Evolutionary conservation across 2,329 filamentous ascomycete genomes (phyloP).

Genomic region (Cercospora zeina): DNA sequence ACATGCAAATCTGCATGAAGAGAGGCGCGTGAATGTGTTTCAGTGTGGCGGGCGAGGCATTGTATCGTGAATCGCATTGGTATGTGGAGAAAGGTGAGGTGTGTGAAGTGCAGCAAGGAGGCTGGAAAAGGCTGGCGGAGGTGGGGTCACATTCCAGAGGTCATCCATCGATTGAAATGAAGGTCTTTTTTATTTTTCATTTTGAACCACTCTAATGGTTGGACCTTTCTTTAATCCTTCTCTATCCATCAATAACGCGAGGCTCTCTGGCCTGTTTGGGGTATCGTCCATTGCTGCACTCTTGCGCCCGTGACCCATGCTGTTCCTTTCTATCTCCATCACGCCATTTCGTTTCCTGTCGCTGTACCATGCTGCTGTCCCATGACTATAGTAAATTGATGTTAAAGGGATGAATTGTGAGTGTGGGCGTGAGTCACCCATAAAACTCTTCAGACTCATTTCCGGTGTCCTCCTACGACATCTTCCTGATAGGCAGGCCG

Average conservation of each 20-base stretch:
- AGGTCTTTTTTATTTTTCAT: neutral
- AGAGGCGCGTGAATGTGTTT: neutral
- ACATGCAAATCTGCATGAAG: neutral
- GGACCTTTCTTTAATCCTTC: neutral
- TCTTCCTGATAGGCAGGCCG: slow-evolving; percentile 34
- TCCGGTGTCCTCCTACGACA: slow-evolving; percentile 24
- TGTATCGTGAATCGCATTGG: neutral
- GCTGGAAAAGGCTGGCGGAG: neutral
- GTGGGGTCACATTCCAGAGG: neutral
- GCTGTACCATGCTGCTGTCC: neutral
- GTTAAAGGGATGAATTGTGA: slow-evolving; percentile 14
- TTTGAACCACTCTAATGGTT: neutral
- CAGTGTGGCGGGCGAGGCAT: neutral
- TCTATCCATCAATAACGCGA: slow-evolving; percentile 16
- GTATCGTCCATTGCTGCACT: slow-evolving; percentile 9
- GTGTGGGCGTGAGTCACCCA: neutral
- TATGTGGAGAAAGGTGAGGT: neutral
- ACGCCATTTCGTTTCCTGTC: slow-evolving; percentile 6
- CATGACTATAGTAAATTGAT: slow-evolving; percentile 13
- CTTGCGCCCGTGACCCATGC: slow-evolving; percentile 5
- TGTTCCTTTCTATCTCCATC: slow-evolving; percentile 4
- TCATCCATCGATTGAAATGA: neutral
- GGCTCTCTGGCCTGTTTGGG: slow-evolving; percentile 19
- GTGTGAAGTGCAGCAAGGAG: neutral
- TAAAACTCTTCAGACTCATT: neutral